A percentile compares a stretch with the other conserved stretches of the same genome.
phyloP scores from a whole-genome alignment of 2,329 filamentous ascomycete genomes.

The Apiospora koreana region DNA sequence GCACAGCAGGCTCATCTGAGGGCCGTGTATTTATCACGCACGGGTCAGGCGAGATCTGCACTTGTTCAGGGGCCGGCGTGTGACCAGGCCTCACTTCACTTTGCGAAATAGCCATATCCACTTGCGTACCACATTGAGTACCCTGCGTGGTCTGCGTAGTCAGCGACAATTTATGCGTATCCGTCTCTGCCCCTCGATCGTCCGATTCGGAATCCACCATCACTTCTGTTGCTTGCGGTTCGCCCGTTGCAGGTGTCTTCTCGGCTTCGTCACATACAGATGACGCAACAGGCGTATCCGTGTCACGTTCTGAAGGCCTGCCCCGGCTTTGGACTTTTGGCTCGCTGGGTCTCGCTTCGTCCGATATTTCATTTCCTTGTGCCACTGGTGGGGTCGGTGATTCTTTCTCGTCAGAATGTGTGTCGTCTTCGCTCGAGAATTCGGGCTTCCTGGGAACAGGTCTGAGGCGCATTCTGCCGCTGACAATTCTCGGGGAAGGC shows the following conservation, averaged over 20 bases:
- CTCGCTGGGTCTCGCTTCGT: background rate
- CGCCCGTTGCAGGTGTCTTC: background rate
- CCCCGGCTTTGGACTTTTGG: background rate
- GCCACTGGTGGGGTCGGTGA: background rate
- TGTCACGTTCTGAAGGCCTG: background rate
- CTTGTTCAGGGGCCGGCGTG: background rate
- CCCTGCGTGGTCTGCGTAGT: constrained; percentile 2
- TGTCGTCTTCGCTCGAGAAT: background rate
- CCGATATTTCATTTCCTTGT: constrained; percentile 7
- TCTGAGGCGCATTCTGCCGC: constrained; percentile 20
- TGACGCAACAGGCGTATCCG: background rate
- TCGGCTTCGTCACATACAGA: background rate
- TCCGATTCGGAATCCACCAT: background rate
- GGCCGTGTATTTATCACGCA: background rate
- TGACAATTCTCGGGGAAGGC: constrained; percentile 22
- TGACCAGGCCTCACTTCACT: background rate
- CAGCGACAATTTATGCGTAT: background rate
- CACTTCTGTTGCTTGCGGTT: background rate
- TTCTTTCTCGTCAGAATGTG: background rate
- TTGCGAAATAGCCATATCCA: constrained; percentile 3
- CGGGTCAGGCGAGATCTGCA: constrained; percentile 2
- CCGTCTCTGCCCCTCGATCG: background rate
- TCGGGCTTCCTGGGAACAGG: constrained; percentile 9
- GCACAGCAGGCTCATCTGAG: background rate
- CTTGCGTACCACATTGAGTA: background rate